Base-by-base conservation (phyloP, 768 basidiomycete species). In the Leccinum arenicola region DNA sequence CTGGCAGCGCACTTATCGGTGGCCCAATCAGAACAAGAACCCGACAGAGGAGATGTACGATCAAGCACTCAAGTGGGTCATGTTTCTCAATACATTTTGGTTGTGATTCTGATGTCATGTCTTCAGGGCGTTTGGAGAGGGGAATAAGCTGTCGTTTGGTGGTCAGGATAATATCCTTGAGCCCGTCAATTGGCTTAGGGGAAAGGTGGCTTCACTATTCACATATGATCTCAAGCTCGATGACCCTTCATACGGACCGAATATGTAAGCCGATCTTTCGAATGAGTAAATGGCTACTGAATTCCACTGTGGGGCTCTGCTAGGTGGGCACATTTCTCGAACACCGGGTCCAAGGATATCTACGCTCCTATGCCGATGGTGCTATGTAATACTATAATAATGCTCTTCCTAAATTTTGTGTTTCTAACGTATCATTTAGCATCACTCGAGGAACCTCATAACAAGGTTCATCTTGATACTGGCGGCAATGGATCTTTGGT, bases 241-340 rank as follows among this genome's bases (percentile, higher is more conserved):
- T 1, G 59, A 64, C 11, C 43, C 63, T 8, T 56, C 54, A 15
- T 66, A 67, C 29, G 29, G 29, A 29, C 29, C 29, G 8, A 29
- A 29, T 29, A 29, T 29, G 29, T 29, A 50, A 43, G 66, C 57
- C 36, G 3, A 1, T 52, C 23, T 40, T n/a, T 3, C 11, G 2
- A n/a, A 35, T 50, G 9, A 6, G 36, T 29, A 17, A 21, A 19
- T 7, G 4, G 8, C 17, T 40, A 40, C 17, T n/a, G 17, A 40
- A 9, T 17, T 40, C 8, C 8, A 40, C 15, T 15, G 38, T 40
- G 38, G 17, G 17, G 17, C 38, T 40, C 38, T 35, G 12, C 35
- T 45, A 65, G 64, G 64, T 65, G 64, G 64, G 64, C 52, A 35
- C 62, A 65, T 47, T 65, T 65, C 43, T 66, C 63, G 6, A 60